A percentile compares a stretch with the other conserved stretches of the same genome.
These are phyloP conservation scores for Parasitella parasitica DNA, from an alignment of 371 early-diverging fungal genomes.

Conservation along the genomic window DNA sequence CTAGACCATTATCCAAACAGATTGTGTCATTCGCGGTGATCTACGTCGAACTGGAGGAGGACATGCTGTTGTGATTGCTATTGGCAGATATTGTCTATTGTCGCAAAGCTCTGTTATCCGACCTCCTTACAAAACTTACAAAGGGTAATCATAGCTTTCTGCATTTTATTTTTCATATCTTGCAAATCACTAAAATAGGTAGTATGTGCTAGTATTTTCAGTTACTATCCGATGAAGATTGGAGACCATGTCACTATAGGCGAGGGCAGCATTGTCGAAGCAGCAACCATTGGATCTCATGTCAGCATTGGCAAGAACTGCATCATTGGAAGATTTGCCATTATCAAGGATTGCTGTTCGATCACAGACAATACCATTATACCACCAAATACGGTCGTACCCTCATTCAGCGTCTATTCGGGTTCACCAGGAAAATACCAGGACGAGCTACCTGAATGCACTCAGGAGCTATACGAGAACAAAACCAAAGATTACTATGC, in stretches of 20 bases:
- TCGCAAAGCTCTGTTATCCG: conserved; percentile 78
- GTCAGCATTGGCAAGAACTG: conserved; percentile 93
- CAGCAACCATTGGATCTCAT: conserved; percentile 88
- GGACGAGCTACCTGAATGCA: conserved; percentile 84
- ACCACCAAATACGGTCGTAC: conserved; percentile 89
- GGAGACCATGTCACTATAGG: conserved; percentile 93
- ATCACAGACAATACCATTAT: conserved; percentile 92
- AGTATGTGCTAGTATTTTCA: conserved; percentile 71
- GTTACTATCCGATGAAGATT: conserved; percentile 95
- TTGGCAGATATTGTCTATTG: conserved; percentile 88
- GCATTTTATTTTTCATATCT: no score
- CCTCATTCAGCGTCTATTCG: conserved; percentile 84
- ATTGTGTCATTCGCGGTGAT: conserved; percentile 92
- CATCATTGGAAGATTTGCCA: conserved; percentile 91
- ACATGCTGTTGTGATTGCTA: conserved; percentile 84
- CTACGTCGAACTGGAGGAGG: conserved; percentile 84
- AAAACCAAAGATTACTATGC: conserved; percentile 77
- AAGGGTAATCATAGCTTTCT: no score
- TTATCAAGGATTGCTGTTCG: conserved; percentile 90
- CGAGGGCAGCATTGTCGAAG: conserved; percentile 87
- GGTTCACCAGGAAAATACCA: conserved; percentile 77
- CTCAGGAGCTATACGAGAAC: conserved; percentile 75
- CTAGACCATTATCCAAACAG: conserved; percentile 90
- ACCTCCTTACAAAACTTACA: conserved; percentile 94
- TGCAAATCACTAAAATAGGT: no score